phyloP scores from a whole-genome alignment of 140 eudicot genomes.

The Stevia rebaudiana region DNA sequence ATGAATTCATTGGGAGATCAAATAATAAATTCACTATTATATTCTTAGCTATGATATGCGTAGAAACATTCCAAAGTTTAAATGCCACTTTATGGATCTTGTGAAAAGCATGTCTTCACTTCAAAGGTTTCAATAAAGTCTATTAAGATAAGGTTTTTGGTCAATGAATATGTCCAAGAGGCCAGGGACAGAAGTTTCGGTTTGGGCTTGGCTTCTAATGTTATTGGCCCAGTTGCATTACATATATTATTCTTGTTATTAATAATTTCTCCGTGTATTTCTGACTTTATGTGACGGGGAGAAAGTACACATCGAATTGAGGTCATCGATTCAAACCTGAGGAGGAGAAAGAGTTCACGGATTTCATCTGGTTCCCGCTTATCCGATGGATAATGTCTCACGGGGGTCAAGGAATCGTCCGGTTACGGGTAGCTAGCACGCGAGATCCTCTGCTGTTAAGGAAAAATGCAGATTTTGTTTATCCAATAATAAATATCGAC shows the following conservation, averaged over 20 bases:
- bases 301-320: too few relatives aligned
- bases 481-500: too few relatives aligned
- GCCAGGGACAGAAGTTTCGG: slow-evolving; percentile 9
- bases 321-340: too few relatives aligned
- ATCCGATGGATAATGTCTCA: too few relatives aligned
- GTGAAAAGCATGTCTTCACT: slow-evolving; percentile 37
- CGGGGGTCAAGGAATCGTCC: too few relatives aligned
- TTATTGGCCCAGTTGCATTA: neutral
- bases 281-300: too few relatives aligned
- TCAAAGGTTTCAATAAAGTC: slow-evolving; percentile 22
- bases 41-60: slow-evolving; percentile 1
- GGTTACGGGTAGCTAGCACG: too few relatives aligned
- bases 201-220: slow-evolving; percentile 16
- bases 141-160: slow-evolving; percentile 18
- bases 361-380: too few relatives aligned
- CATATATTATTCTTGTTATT: neutral
- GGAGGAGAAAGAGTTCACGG: too few relatives aligned
- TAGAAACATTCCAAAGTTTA: slow-evolving; percentile 33
- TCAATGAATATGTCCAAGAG: slow-evolving; percentile 17
- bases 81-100: slow-evolving; percentile 31
- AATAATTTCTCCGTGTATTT: too few relatives aligned
- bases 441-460: too few relatives aligned
- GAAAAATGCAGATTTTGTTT: too few relatives aligned
- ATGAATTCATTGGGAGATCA: neutral
- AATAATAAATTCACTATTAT: neutral